A percentile compares a stretch with the other conserved stretches of the same genome.
Conservation (phyloP, 1,139 yeast species). For the Kurtzmaniella quercitrusa region DNA sequence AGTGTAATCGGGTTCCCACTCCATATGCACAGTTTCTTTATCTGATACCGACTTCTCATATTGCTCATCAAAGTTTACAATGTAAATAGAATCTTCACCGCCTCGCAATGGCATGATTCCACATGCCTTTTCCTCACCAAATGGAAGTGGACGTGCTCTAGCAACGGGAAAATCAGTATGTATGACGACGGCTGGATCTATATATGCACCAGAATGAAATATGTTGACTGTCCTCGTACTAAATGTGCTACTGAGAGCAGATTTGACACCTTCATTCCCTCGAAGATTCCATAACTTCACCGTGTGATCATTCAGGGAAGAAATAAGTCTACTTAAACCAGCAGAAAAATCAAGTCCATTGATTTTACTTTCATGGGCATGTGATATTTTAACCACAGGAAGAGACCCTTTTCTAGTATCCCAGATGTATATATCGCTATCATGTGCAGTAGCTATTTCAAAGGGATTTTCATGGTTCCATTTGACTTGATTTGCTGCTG, state of each 20-base stretch:
- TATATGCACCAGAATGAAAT: slow-evolving; percentile 14
- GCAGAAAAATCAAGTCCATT: slow-evolving; percentile 84
- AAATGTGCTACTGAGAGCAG: not conserved
- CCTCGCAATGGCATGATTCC: slow-evolving; percentile 90
- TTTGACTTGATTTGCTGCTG: slow-evolving; percentile 92
- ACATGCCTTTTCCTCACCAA: slow-evolving; percentile 73
- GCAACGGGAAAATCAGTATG: slow-evolving; percentile 80
- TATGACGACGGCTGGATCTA: slow-evolving; percentile 55
- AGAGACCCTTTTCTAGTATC: slow-evolving; percentile 78
- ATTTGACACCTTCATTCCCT: slow-evolving; percentile 14
- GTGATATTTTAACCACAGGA: slow-evolving; percentile 60
- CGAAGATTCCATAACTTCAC: slow-evolving; percentile 83
- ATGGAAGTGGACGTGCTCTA: slow-evolving; percentile 83
- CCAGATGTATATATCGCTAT: slow-evolving; percentile 78
- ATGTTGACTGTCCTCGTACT: slow-evolving; percentile 18
- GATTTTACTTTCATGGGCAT: slow-evolving; percentile 77
- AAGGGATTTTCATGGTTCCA: slow-evolving; percentile 81
- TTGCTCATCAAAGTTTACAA: slow-evolving; percentile 54
- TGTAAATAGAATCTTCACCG: slow-evolving; percentile 70
- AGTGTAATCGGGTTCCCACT: slow-evolving; percentile 46
- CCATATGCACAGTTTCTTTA: slow-evolving; percentile 25
- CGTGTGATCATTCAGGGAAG: slow-evolving; percentile 82
- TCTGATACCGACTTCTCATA: slow-evolving; percentile 33
- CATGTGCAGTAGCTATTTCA: slow-evolving; percentile 83
- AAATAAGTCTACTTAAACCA: slow-evolving; percentile 55